A percentile compares a stretch with the other conserved stretches of the same genome.
Evolutionary conservation across 148 eudicot species (phyloP).

Genomic region (Vaccinium vitisidaea): DNA sequence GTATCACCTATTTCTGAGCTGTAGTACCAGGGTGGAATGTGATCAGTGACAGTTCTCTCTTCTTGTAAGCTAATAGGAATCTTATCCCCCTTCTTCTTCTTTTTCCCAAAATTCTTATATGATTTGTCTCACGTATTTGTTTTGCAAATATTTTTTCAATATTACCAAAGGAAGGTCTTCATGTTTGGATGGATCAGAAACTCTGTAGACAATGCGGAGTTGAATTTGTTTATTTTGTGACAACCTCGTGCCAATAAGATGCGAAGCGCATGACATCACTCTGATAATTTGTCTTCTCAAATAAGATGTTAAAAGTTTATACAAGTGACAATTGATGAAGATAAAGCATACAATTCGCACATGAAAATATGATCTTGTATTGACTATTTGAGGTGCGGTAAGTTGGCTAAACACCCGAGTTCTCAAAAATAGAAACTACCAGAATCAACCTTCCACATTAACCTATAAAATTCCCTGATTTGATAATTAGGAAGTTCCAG

Average conservation of each 20-base stretch:
- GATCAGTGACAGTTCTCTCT: neutral
- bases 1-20: neutral
- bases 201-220: too few relatives aligned
- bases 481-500: constrained; percentile 27
- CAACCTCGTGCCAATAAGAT: neutral
- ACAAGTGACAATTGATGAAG: neutral
- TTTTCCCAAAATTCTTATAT: neutral
- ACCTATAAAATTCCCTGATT: neutral
- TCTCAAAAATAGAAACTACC: too few relatives aligned
- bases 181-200: neutral
- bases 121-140: neutral
- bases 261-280: neutral
- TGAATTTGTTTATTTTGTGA: neutral
- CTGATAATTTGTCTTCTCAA: neutral
- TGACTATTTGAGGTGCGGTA: neutral
- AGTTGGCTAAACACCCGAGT: too few relatives aligned
- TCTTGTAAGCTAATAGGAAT: neutral
- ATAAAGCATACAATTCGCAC: neutral
- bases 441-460: constrained; percentile 18
- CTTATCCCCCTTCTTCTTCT: too few relatives aligned
- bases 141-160: neutral
- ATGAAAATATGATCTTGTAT: neutral
- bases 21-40: neutral
- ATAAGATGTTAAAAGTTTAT: neutral
- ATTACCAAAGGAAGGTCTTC: neutral